These are phyloP conservation scores for Rubus idaeus DNA, from an alignment of 306 rosid genomes.

Conservation along the genomic window DNA sequence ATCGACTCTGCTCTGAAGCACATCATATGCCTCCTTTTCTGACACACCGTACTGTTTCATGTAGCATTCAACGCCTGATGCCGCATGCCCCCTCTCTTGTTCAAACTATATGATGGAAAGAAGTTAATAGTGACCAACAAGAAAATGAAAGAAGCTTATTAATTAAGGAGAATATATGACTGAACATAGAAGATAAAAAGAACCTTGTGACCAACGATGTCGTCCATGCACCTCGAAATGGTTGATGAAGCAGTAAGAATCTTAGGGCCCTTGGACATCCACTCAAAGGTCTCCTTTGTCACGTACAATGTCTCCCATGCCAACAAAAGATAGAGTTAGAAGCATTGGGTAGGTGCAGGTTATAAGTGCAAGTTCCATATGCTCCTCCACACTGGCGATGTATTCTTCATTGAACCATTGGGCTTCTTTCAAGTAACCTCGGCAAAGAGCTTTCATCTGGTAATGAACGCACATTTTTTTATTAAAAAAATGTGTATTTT, in stretches of 20 bases:
- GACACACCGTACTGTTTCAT: conserved; percentile 12
- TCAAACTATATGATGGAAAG: conserved; percentile 7
- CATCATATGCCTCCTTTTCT: background rate
- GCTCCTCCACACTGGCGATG: conserved; percentile 40
- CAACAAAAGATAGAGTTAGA: conserved; percentile 4
- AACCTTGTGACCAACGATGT: conserved; percentile 38
- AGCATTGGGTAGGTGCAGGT: background rate
- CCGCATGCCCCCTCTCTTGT: conserved; percentile 11
- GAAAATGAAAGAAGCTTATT: no score
- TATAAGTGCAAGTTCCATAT: conserved; percentile 20
- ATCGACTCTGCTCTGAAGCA: background rate
- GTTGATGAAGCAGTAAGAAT: conserved; percentile 21
- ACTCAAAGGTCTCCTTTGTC: conserved; percentile 33
- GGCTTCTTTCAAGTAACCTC: conserved; percentile 35
- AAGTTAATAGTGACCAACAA: no score
- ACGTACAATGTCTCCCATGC: conserved; percentile 24
- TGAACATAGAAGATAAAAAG: no score
- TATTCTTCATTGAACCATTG: conserved; percentile 31
- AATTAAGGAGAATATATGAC: no score
- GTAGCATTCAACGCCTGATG: conserved; percentile 3
- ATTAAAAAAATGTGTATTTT: no score
- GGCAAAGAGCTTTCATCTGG: conserved; percentile 13
- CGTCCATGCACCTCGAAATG: conserved; percentile 28
- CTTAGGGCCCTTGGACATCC: conserved; percentile 31
- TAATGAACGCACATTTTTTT: no score